These are phyloP conservation scores for Shiraia bambusicola DNA, from an alignment of 2,329 filamentous ascomycete genomes.

Conservation along the genomic window DNA sequence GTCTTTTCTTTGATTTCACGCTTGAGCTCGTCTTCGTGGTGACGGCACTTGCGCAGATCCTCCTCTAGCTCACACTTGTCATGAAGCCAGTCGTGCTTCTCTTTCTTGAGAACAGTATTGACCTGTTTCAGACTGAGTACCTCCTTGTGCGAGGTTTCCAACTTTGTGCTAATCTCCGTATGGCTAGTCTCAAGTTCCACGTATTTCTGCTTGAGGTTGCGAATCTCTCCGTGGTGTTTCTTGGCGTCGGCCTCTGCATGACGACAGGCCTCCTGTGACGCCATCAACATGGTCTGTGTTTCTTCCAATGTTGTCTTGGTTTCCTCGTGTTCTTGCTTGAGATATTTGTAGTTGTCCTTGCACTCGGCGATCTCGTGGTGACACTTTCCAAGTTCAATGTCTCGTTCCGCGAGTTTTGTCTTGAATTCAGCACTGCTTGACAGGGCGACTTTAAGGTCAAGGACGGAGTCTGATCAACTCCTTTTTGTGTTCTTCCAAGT, in stretches of 20 bases:
- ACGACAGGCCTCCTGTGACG: conserved; percentile 2
- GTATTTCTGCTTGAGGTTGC: conserved; percentile 2
- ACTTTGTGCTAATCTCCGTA: conserved; percentile 7
- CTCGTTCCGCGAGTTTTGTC: conserved; percentile 6
- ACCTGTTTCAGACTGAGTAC: conserved; percentile 4
- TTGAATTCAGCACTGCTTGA: conserved; percentile 3
- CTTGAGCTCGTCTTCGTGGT: conserved; percentile 4
- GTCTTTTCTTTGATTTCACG: conserved; percentile 5
- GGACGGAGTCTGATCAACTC: conserved; percentile 5
- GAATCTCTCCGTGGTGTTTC: conserved; percentile 10
- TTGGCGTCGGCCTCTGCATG: conserved; percentile 8
- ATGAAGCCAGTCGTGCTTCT: conserved; percentile 4
- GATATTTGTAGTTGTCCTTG: conserved; percentile 4
- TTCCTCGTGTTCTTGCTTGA: conserved; percentile 5
- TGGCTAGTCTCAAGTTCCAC: conserved; percentile 6
- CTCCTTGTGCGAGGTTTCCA: conserved; percentile 8
- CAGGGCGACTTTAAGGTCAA: conserved; percentile 8
- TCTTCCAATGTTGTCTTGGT: conserved; percentile 7
- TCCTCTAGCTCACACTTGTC: conserved; percentile 7
- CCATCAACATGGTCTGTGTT: conserved; percentile 4
- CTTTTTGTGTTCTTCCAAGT: conserved; percentile 9
- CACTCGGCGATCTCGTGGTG: conserved; percentile 5
- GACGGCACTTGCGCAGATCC: conserved; percentile 3
- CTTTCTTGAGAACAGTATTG: conserved; percentile 3
- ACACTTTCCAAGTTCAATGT: conserved; percentile 5